These are phyloP conservation scores for Colletotrichum theobromicola DNA, from an alignment of 2,329 filamentous ascomycete genomes.

Conservation along the genomic window DNA sequence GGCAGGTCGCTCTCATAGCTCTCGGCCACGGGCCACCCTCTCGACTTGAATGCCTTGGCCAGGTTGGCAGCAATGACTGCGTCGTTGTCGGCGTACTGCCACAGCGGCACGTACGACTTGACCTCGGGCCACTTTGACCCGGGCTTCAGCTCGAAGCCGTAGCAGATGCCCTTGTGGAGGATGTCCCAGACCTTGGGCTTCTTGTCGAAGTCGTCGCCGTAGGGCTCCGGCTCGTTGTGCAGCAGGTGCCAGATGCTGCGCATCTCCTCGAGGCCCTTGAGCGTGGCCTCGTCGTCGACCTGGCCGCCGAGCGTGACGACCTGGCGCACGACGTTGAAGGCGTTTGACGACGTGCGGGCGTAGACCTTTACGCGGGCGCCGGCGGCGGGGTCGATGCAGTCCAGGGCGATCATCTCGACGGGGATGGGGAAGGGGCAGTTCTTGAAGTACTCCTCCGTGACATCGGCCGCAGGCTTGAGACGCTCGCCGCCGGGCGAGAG, in stretches of 20 bases:
- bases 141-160: slow-evolving; percentile 30
- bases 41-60: slow-evolving; percentile 8
- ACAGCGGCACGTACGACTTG: slow-evolving; percentile 31
- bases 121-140: slow-evolving; percentile 26
- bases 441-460: slow-evolving; percentile 24
- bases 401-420: slow-evolving; percentile 30
- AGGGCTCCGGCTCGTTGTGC: slow-evolving; percentile 26
- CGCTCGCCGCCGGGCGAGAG: slow-evolving; percentile 24
- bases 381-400: slow-evolving; percentile 28
- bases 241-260: slow-evolving; percentile 29
- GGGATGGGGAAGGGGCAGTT: slow-evolving; percentile 25
- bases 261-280: slow-evolving; percentile 26
- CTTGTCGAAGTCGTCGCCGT: slow-evolving; percentile 15
- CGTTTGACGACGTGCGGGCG: slow-evolving; percentile 26
- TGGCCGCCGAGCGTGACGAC: slow-evolving; percentile 29
- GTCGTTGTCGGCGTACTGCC: slow-evolving; percentile 26
- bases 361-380: slow-evolving; percentile 32
- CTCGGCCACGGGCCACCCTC: slow-evolving; percentile 20
- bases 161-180: slow-evolving; percentile 26
- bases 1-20: slow-evolving; percentile 13
- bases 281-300: slow-evolving; percentile 23
- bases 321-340: slow-evolving; percentile 26
- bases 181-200: slow-evolving; percentile 9
- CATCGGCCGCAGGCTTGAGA: slow-evolving; percentile 21
- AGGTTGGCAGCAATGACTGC: slow-evolving; percentile 13